Evolutionary conservation across 2,329 filamentous ascomycete genomes (phyloP), one percentile per base, ranked within the genome.

Genomic region (Aspergillus novoparasiticus): DNA sequence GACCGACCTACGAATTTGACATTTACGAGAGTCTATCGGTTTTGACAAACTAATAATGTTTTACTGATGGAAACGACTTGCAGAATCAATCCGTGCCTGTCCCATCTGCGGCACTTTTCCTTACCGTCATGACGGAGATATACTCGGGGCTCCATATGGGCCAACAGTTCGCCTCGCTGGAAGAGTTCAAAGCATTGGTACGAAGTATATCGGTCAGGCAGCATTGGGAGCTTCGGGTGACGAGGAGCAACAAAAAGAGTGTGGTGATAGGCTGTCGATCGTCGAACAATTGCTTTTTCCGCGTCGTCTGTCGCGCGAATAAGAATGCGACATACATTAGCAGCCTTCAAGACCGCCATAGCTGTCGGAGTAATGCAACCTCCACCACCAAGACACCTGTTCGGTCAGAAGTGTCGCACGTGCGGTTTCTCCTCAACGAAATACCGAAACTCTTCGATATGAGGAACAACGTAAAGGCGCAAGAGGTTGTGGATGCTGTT

Each of bases 261-360:
- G 77, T 79, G 57, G 76, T 79, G n/a, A 72, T 79, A 58, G 76
- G 76, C 36, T 79, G 77, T 66, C 75, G 77, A 51, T 78, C 77
- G 8, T 76, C 74, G 34, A 62, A 69, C 65, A 78, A 74, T 70
- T 79, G 77, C 66, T 76, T 69, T 60, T 79, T 79, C 63, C 77
- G 77, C 19, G 77, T 77, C 41, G 76, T 79, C 59, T 78, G 77
- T 65, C 77, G 77, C 56, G 73, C 75, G 36, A 79, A 78, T 68
- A 78, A 78, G 64, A 77, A 76, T 62, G 68, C 75, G 61, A 79
- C 76, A 34, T 77, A 79, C 59, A 78, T 79, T 63, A 79, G 75
- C 59, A 78, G 74, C 58, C 69, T 78, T 55, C 75, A 78, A 60
- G 77, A 79, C 64, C 74, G 68, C 51, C 77, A 79, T 67, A 78